A percentile compares a stretch with the other conserved stretches of the same genome.
These are phyloP conservation scores for Baeospora myosura DNA, from an alignment of 1,284 basidiomycete genomes.

Conservation along the genomic window DNA sequence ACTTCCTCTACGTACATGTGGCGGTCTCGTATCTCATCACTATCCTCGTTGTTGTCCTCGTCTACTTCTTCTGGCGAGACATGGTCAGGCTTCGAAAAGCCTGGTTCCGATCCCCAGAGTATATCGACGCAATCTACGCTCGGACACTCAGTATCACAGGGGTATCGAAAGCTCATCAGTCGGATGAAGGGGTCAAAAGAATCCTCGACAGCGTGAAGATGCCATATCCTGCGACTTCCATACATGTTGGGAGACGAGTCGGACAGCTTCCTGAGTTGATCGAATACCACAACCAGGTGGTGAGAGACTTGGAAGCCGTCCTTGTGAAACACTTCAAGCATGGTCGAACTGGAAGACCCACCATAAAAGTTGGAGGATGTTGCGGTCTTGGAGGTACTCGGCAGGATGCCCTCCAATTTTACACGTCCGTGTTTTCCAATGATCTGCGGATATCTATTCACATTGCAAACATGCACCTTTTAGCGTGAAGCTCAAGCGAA, in stretches of 20 bases:
- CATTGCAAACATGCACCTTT: slow-evolving; percentile 2
- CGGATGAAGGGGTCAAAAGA: slow-evolving; percentile 65
- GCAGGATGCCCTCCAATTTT: slow-evolving; percentile 80
- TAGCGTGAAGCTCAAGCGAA: slow-evolving; percentile 67
- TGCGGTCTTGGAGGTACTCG: slow-evolving; percentile 69
- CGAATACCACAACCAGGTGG: slow-evolving; percentile 81
- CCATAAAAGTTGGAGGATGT: slow-evolving; percentile 62
- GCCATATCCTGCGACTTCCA: slow-evolving; percentile 78
- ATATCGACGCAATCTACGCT: slow-evolving; percentile 69
- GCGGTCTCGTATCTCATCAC: slow-evolving; percentile 70
- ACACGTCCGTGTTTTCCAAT: slow-evolving; percentile 46
- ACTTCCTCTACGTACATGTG: slow-evolving; percentile 70
- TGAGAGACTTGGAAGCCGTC: slow-evolving; percentile 75
- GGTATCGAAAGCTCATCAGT: slow-evolving; percentile 70
- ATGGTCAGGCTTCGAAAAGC: slow-evolving; percentile 62
- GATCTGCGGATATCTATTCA: slow-evolving; percentile 9
- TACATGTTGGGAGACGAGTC: slow-evolving; percentile 74
- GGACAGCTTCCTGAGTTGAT: slow-evolving; percentile 72
- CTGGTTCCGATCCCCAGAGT: slow-evolving; percentile 76
- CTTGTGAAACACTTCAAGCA: slow-evolving; percentile 82
- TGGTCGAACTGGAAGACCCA: slow-evolving; percentile 70
- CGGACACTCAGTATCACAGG: slow-evolving; percentile 70
- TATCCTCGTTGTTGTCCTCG: slow-evolving; percentile 52
- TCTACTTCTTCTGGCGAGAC: slow-evolving; percentile 68
- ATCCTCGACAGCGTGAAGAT: slow-evolving; percentile 69